Conservation (phyloP, 2,329 filamentous ascomycete genomes). For the Elsinoe fawcettii region DNA sequence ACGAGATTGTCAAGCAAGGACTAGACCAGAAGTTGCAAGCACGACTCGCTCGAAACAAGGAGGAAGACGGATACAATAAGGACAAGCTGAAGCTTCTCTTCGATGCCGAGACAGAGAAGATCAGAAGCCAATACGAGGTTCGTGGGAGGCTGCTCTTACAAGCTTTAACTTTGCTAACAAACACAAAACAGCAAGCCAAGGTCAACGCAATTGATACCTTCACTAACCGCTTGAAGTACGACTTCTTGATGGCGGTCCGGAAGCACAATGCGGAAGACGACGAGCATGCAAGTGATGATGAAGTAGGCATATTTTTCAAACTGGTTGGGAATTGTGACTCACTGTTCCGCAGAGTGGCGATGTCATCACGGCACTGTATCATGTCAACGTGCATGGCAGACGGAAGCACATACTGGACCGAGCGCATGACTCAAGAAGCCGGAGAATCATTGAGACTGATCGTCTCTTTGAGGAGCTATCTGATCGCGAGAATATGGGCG, state of each 20-base stretch:
- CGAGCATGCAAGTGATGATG: conserved; percentile 34
- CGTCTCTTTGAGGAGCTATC: conserved; percentile 29
- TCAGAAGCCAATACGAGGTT: conserved; percentile 32
- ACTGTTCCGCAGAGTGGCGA: conserved; percentile 17
- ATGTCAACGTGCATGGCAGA: conserved; percentile 24
- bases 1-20: conserved; percentile 43
- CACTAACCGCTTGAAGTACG: conserved; percentile 25
- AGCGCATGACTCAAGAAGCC: conserved; percentile 35
- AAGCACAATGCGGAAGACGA: conserved; percentile 30
- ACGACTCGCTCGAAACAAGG: conserved; percentile 33
- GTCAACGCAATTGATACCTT: conserved; percentile 24
- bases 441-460: conserved; percentile 34
- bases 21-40: conserved; percentile 43
- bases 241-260: conserved; percentile 32
- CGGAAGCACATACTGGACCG: conserved; percentile 21
- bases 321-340: conserved; percentile 14
- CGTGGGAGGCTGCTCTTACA: too few relatives aligned
- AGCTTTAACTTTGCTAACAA: background rate
- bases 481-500: conserved; percentile 18
- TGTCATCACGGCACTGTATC: conserved; percentile 29
- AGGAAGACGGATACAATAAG: conserved; percentile 31
- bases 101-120: conserved; percentile 30
- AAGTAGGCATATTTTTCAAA: conserved; percentile 24
- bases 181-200: conserved; percentile 15
- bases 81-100: conserved; percentile 32